Conservation (phyloP, 176 grass and related monocot genomes). For the Elaeis guineensis region DNA sequence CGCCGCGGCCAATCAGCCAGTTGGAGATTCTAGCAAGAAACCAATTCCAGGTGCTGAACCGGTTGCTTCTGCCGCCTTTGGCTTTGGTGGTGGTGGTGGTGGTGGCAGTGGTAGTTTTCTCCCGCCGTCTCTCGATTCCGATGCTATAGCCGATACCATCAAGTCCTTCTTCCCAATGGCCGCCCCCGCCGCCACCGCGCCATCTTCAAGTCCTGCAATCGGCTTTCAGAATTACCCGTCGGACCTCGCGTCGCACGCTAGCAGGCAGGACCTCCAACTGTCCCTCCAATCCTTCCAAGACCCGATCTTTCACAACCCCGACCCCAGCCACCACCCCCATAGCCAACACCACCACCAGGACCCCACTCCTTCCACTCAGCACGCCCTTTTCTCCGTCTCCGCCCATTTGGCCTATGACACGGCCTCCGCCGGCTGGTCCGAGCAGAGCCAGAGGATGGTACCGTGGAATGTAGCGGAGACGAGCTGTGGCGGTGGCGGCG, state of each 20-base stretch:
- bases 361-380: constrained; percentile 28
- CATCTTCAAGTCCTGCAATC: constrained; percentile 40
- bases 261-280: constrained; percentile 64
- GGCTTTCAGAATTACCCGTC: constrained; percentile 65
- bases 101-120: constrained; percentile 41
- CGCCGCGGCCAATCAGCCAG: constrained; percentile 33
- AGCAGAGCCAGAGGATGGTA: constrained; percentile 52
- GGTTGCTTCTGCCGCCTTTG: constrained; percentile 37
- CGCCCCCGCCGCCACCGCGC: constrained; percentile 36
- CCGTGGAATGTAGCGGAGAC: constrained; percentile 63
- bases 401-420: constrained; percentile 43
- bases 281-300: constrained; percentile 84
- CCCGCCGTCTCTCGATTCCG: constrained; percentile 73
- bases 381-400: constrained; percentile 35
- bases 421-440: constrained; percentile 51
- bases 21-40: constrained; percentile 35
- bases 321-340: constrained; percentile 32
- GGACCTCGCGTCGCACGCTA: constrained; percentile 54
- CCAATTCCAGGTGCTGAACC: constrained; percentile 30
- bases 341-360: constrained; percentile 26
- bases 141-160: constrained; percentile 93
- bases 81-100: constrained; percentile 25
- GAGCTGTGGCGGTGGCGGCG: constrained; percentile 1
- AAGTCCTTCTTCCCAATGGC: constrained; percentile 93
- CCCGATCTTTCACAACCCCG: constrained; percentile 53